These are phyloP conservation scores for Amphicarpaea edgeworthii DNA, from an alignment of 306 rosid genomes.

Conservation along the genomic window DNA sequence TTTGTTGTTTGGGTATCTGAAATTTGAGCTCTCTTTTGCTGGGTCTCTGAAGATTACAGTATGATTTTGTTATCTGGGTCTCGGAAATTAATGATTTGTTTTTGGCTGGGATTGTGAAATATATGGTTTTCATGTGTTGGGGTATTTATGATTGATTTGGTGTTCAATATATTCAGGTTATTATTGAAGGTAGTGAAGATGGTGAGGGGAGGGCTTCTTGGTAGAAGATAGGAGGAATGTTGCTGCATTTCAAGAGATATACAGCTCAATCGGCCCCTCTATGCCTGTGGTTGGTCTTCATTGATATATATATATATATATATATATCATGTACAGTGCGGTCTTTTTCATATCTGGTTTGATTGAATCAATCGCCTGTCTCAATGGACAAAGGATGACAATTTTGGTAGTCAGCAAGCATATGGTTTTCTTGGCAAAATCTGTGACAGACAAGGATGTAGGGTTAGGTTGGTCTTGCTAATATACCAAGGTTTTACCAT, in stretches of 20 bases:
- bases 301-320: neutral
- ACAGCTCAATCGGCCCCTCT: conserved; percentile 42
- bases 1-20: neutral
- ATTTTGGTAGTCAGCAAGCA: conserved; percentile 51
- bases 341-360: conserved; percentile 34
- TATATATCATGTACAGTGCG: conserved; percentile 39
- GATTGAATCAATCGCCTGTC: conserved; percentile 50
- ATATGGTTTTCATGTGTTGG: neutral
- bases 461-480: conserved; percentile 60
- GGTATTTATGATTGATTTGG: conserved; percentile 15
- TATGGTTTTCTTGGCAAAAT: conserved; percentile 33
- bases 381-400: conserved; percentile 49
- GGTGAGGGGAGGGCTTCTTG: conserved; percentile 58
- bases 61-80: conserved; percentile 14
- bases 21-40: neutral
- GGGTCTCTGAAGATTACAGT: neutral
- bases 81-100: neutral
- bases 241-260: conserved; percentile 39
- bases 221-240: conserved; percentile 47
- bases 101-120: neutral
- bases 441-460: conserved; percentile 45
- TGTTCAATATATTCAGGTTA: conserved; percentile 52
- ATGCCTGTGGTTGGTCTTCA: conserved; percentile 40
- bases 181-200: conserved; percentile 26
- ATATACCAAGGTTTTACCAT: conserved; percentile 45